These are phyloP conservation scores for Neurospora sp. DNA, from an alignment of 495 filamentous ascomycete species.

Conservation along the genomic window DNA sequence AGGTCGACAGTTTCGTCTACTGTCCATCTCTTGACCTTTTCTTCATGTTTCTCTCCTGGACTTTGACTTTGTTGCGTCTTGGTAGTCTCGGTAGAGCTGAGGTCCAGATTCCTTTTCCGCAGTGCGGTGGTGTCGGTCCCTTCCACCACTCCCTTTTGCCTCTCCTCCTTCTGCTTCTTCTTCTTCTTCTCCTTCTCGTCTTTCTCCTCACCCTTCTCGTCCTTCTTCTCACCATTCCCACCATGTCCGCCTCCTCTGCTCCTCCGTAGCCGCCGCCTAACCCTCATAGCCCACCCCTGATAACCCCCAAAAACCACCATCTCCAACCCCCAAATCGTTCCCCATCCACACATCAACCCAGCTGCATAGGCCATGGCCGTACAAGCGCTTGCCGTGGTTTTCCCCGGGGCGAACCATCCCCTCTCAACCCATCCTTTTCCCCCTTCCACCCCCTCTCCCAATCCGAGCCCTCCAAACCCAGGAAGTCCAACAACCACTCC, in stretches of 20 bases:
- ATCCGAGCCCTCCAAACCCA: background rate
- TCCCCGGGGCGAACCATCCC: background rate
- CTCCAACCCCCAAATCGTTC: conserved; percentile 50
- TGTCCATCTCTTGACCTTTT: conserved; percentile 20
- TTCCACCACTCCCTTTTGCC: too few relatives aligned
- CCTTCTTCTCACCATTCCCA: background rate
- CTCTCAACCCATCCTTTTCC: too few relatives aligned
- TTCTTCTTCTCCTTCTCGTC: conserved; percentile 10
- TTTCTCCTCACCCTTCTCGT: background rate
- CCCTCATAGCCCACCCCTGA: conserved; percentile 56
- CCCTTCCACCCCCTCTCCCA: background rate
- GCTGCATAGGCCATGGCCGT: conserved; percentile 56
- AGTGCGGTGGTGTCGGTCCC: too few relatives aligned
- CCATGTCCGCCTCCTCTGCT: background rate
- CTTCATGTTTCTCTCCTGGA: conserved; percentile 14
- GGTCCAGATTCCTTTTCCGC: too few relatives aligned
- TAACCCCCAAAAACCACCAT: conserved; percentile 55
- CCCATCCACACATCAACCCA: conserved; percentile 57
- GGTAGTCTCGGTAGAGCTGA: background rate
- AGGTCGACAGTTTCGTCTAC: conserved; percentile 9
- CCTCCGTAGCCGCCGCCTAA: conserved; percentile 17
- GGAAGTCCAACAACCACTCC: conserved; percentile 24
- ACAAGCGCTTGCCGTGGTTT: conserved; percentile 40
- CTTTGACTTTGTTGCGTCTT: background rate
- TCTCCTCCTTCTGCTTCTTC: background rate